These are phyloP conservation scores for Barnettozyma sp. DNA, from an alignment of 805 yeast species.

Conservation along the genomic window DNA sequence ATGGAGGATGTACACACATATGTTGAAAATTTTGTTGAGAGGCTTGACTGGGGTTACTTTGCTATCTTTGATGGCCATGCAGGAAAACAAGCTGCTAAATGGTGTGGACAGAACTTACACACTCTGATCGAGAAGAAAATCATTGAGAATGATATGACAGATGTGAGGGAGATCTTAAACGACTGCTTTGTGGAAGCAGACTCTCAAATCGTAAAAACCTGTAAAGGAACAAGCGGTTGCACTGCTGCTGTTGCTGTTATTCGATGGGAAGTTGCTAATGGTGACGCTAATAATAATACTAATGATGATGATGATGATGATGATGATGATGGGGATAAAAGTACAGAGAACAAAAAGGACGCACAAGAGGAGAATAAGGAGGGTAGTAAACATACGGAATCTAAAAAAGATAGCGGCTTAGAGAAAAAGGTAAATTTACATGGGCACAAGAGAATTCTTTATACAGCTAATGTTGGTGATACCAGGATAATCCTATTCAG, in stretches of 20 bases:
- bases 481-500: conserved; percentile 76
- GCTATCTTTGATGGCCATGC: conserved; percentile 98
- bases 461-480: conserved; percentile 95
- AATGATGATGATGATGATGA: conserved; percentile 4
- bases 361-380: too few relatives aligned
- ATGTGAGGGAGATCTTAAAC: conserved; percentile 60
- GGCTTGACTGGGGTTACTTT: conserved; percentile 90
- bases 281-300: conserved; percentile 7
- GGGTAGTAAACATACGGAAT: too few relatives aligned
- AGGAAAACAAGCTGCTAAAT: conserved; percentile 84
- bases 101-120: conserved; percentile 89
- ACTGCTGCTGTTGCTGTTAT: conserved; percentile 93
- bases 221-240: conserved; percentile 76
- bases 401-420: neutral
- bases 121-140: conserved; percentile 55
- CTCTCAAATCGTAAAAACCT: conserved; percentile 48
- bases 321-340: too few relatives aligned
- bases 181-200: conserved; percentile 75
- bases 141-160: conserved; percentile 38
- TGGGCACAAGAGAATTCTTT: conserved; percentile 64
- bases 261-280: conserved; percentile 63
- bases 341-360: too few relatives aligned
- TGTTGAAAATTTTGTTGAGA: conserved; percentile 86
- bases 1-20: conserved; percentile 97
- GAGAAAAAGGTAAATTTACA: conserved; percentile 2